phyloP scores from a whole-genome alignment of 805 yeast genomes.

The Saturnispora galanensis region DNA sequence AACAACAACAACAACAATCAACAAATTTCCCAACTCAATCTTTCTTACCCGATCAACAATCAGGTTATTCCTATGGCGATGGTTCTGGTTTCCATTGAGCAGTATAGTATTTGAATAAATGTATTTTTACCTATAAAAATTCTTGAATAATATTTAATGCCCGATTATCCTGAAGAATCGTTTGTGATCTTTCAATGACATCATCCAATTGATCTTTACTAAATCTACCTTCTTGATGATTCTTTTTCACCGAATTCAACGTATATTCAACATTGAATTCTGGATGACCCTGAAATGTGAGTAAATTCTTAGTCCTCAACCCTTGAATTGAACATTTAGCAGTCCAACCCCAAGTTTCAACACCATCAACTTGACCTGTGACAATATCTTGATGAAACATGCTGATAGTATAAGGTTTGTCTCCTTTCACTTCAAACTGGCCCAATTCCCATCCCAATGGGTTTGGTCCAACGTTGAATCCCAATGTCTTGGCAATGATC shows the following conservation, averaged over 20 bases:
- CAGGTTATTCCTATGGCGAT: constrained; percentile 11
- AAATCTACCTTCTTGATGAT: constrained; percentile 8
- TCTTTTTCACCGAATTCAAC: constrained; percentile 5
- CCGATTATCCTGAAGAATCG: neutral
- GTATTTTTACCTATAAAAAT: neutral
- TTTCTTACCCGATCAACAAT: constrained; percentile 7
- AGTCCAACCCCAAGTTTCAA: constrained; percentile 42
- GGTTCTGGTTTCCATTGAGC: constrained; percentile 12
- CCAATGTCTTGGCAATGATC: constrained; percentile 56
- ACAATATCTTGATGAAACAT: constrained; percentile 56
- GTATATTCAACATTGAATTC: constrained; percentile 45
- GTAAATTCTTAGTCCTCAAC: constrained; percentile 38
- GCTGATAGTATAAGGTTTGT: constrained; percentile 27
- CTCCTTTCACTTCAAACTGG: constrained; percentile 30
- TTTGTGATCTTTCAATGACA: constrained; percentile 1
- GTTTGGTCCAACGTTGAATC: constrained; percentile 48
- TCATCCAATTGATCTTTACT: constrained; percentile 4
- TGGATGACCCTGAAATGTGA: constrained; percentile 87
- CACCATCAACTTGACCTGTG: constrained; percentile 25
- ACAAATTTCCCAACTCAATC: constrained; percentile 7
- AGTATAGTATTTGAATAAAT: neutral
- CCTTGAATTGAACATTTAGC: constrained; percentile 59
- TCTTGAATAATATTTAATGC: neutral
- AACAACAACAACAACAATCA: constrained; percentile 19
- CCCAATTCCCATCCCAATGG: constrained; percentile 71